Evolutionary conservation across 768 basidiomycete genomes (phyloP).

Genomic region (Tephrocybe sp.): DNA sequence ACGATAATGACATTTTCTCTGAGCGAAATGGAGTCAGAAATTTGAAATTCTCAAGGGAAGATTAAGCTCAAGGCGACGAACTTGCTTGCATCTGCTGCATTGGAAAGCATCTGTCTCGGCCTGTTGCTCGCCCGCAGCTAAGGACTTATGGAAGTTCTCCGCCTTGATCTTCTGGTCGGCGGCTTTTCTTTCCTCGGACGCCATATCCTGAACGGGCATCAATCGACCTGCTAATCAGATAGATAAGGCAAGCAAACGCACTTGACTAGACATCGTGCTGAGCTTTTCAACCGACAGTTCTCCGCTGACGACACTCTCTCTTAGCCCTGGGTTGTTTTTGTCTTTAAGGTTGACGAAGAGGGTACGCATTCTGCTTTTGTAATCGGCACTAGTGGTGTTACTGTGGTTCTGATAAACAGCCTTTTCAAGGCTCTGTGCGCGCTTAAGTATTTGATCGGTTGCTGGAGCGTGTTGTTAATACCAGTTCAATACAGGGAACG

Average conservation of each 20-base stretch:
- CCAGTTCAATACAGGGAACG: not conserved
- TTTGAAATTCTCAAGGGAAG: not conserved
- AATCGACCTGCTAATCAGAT: not conserved
- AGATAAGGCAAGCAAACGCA: conserved; percentile 28
- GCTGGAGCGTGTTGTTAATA: conserved; percentile 41
- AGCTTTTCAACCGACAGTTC: conserved; percentile 69
- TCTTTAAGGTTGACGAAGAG: conserved; percentile 94
- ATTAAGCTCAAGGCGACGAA: conserved; percentile 22
- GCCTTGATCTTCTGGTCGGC: conserved; percentile 79
- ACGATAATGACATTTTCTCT: conserved; percentile 88
- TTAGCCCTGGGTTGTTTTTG: conserved; percentile 84
- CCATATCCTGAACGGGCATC: conserved; percentile 73
- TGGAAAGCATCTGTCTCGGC: conserved; percentile 99
- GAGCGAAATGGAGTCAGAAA: conserved; percentile 3
- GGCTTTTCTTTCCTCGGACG: conserved; percentile 85
- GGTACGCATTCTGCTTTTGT: conserved; percentile 81
- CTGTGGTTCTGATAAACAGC: conserved; percentile 51
- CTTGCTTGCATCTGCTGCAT: conserved; percentile 92
- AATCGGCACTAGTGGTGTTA: conserved; percentile 41
- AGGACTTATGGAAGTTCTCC: conserved; percentile 86
- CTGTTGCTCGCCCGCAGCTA: conserved; percentile 84
- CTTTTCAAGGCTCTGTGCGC: conserved; percentile 71
- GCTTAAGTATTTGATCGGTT: conserved; percentile 59
- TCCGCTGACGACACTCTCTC: conserved; percentile 84
- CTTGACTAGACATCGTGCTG: conserved; percentile 78